A percentile compares a stretch with the other conserved stretches of the same genome.
Conservation (phyloP, 202 grass and related monocot genomes). For the Tripidium arundinaceum region DNA sequence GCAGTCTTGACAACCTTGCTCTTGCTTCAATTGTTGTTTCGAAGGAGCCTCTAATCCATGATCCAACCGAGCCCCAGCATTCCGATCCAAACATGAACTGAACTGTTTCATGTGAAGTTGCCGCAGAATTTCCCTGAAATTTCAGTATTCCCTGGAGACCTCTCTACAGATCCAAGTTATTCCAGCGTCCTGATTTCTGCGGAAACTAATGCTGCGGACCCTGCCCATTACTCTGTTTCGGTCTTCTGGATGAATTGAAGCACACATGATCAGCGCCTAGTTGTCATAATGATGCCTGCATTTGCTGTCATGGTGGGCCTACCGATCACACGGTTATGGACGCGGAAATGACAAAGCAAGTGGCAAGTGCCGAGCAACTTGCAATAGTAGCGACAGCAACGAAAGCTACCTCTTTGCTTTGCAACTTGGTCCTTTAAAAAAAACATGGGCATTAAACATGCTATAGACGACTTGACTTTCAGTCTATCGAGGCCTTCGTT, state of each 20-base stretch:
- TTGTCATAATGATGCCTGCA: background rate
- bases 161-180: background rate
- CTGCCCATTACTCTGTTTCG: background rate
- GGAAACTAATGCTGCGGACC: background rate
- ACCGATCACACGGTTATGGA: background rate
- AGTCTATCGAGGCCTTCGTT: background rate
- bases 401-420: background rate
- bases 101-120: background rate
- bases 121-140: background rate
- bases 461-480: background rate
- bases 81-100: background rate
- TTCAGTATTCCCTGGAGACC: background rate
- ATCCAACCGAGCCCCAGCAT: background rate
- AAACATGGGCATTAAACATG: too few species aligned
- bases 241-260: background rate
- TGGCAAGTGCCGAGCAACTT: background rate
- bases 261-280: background rate
- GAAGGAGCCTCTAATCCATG: background rate
- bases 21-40: background rate
- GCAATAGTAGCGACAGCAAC: background rate
- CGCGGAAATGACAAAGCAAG: background rate
- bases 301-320: background rate
- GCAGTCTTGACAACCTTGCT: too few species aligned
- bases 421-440: background rate
- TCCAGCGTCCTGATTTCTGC: too few species aligned